Conservation (phyloP, 371 early-diverging fungal species). For the Nematocida ironsii region DNA sequence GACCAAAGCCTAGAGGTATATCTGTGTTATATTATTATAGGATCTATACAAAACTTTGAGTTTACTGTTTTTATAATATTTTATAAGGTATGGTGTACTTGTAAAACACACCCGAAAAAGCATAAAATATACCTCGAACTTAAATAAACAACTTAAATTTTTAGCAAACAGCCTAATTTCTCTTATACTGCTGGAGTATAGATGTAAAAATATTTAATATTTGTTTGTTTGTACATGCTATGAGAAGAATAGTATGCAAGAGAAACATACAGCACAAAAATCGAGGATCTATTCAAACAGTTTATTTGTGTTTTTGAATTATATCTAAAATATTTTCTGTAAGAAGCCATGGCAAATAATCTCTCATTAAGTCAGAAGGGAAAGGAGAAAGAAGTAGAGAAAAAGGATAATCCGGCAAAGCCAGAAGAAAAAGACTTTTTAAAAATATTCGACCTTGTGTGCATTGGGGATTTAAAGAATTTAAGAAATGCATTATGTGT, state of each 20-base stretch:
- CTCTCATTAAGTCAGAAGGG: neutral
- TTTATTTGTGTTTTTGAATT: neutral
- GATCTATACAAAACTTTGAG: too few species aligned
- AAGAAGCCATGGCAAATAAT: neutral
- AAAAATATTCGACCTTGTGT: slow-evolving; percentile 49
- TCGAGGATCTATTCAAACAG: neutral
- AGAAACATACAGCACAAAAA: neutral
- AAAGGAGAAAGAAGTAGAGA: neutral
- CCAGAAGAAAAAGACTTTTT: slow-evolving; percentile 15
- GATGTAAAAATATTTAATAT: neutral
- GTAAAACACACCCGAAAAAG: too few species aligned
- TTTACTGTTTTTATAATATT: too few species aligned
- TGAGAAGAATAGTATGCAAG: neutral
- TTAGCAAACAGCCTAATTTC: too few species aligned
- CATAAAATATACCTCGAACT: too few species aligned
- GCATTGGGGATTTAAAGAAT: slow-evolving; percentile 38
- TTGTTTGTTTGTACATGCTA: neutral
- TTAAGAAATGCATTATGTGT: slow-evolving; percentile 45
- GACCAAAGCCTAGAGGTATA: too few species aligned
- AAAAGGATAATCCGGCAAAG: neutral
- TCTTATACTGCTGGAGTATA: too few species aligned
- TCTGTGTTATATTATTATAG: too few species aligned
- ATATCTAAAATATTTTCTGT: slow-evolving; percentile 32
- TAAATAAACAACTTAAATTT: too few species aligned
- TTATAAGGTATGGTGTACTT: too few species aligned